Evolutionary conservation across 768 basidiomycete species (phyloP), one percentile per base, ranked within the genome.

Genomic region (Pleurotus pulmonarius): DNA sequence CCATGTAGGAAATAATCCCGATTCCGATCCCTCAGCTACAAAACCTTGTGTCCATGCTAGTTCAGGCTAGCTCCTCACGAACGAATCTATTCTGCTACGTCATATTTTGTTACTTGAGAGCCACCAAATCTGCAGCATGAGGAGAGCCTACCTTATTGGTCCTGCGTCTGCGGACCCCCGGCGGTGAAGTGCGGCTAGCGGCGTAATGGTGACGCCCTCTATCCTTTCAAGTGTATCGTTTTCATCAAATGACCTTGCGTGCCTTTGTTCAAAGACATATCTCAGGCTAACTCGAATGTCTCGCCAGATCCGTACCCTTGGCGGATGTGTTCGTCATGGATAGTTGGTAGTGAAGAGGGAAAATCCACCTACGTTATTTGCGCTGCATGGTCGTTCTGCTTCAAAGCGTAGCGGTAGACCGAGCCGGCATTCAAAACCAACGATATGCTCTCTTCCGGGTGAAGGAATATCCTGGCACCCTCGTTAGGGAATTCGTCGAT

Each of bases 401-500:
- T 71, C 37, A 81, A 61, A 7, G 69, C 70, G 63, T 83, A 84
- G 53, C 72, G 71, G 66, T 83, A 83, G 41, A 69, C 70, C 44
- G 67, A 59, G 39, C 81, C 81, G 22, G 82, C 79, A 55, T 73
- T 73, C 47, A 82, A 70, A 40, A 82, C 75, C 59, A 82, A 66
- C 29, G 77, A 75, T 18, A 80, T 66, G 59, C 63, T 71, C 46
- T 81, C 78, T 47, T 74, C 65, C 13, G 67, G 63, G 44, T 70
- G 74, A 15, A 82, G 65, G 49, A 73, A 63, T 46, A 79, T 67
- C 46, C 68, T 68, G 12, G 75, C 67, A 11, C 72, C 73, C 46
- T 56, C 59, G 22, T 60, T 60, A 58, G 53, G 55, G 54, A 59
- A 58, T 52, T 63, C 61, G 51, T 67, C 65, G 9, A 51, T n/a